A percentile compares a stretch with the other conserved stretches of the same genome.
Evolutionary conservation across 1,284 basidiomycete genomes (phyloP).

Genomic region (Testicularia cyperi): DNA sequence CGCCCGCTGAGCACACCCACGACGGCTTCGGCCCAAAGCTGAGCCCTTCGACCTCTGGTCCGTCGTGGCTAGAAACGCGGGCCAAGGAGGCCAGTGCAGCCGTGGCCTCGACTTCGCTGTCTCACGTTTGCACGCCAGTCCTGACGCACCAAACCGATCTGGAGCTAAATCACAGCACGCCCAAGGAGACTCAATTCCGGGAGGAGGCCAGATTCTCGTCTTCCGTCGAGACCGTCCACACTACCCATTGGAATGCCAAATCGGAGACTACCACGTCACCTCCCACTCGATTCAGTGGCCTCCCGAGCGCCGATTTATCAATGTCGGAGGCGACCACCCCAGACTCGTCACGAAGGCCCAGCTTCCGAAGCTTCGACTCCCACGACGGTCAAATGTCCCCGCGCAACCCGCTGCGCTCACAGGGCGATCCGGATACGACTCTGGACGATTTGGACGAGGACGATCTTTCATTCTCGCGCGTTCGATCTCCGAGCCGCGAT

Average conservation of each 20-base stretch:
- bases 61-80: conserved; percentile 4
- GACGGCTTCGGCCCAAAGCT: conserved; percentile 10
- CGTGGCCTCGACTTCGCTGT: conserved; percentile 1
- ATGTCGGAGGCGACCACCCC: conserved; percentile 27
- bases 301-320: conserved; percentile 25
- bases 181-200: conserved; percentile 12
- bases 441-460: conserved; percentile 21
- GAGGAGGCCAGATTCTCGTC: conserved; percentile 29
- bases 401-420: background rate
- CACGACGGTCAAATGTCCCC: background rate
- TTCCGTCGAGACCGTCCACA: conserved; percentile 30
- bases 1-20: conserved; percentile 18
- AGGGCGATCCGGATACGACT: conserved; percentile 2
- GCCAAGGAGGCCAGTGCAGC: conserved; percentile 1
- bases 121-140: conserved; percentile 1
- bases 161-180: conserved; percentile 19
- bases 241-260: conserved; percentile 12
- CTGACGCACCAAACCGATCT: background rate
- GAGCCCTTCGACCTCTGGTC: conserved; percentile 1
- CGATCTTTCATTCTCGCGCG: conserved; percentile 4
- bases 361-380: conserved; percentile 8
- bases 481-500: conserved; percentile 29
- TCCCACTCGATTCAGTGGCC: conserved; percentile 2
- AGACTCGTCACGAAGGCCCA: conserved; percentile 33
- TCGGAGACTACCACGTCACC: conserved; percentile 2